Percentiles rank a stretch among this genome's conserved stretches.
Conservation (phyloP, 805 yeast genomes). For the Barnettozyma vustinii region DNA sequence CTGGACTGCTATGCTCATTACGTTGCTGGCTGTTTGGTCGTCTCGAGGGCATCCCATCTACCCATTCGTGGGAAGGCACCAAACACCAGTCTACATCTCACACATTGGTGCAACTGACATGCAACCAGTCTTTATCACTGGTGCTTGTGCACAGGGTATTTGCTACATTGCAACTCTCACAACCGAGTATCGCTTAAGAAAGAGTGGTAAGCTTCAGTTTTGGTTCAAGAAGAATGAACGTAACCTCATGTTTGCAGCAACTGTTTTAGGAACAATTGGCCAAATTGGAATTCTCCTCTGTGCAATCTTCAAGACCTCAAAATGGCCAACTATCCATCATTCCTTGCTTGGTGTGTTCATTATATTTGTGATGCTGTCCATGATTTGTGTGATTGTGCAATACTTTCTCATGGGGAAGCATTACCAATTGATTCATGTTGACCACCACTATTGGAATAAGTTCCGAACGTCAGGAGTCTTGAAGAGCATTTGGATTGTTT, state of each 20-base stretch:
- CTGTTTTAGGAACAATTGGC: conserved; percentile 48
- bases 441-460: conserved; percentile 33
- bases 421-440: conserved; percentile 33
- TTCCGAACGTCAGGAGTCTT: conserved; percentile 43
- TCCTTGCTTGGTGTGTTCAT: conserved; percentile 73
- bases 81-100: conserved; percentile 64
- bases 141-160: conserved; percentile 73
- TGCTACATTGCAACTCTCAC: conserved; percentile 60
- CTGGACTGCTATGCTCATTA: conserved; percentile 91
- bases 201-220: conserved; percentile 42
- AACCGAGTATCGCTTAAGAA: conserved; percentile 59
- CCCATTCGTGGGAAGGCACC: conserved; percentile 42
- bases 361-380: conserved; percentile 52
- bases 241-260: conserved; percentile 34
- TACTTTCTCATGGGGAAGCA: conserved; percentile 42
- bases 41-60: conserved; percentile 74
- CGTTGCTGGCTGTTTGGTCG: conserved; percentile 75
- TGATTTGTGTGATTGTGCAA: conserved; percentile 39
- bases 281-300: conserved; percentile 72
- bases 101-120: conserved; percentile 85
- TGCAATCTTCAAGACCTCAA: conserved; percentile 62
- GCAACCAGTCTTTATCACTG: conserved; percentile 77
- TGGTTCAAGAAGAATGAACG: conserved; percentile 35
- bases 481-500: conserved; percentile 60
- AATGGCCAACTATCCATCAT: conserved; percentile 49